Percentiles rank a stretch among this genome's conserved stretches.
Conservation (phyloP, 2,329 filamentous ascomycete genomes). For the Lachnellula subtilissima region DNA sequence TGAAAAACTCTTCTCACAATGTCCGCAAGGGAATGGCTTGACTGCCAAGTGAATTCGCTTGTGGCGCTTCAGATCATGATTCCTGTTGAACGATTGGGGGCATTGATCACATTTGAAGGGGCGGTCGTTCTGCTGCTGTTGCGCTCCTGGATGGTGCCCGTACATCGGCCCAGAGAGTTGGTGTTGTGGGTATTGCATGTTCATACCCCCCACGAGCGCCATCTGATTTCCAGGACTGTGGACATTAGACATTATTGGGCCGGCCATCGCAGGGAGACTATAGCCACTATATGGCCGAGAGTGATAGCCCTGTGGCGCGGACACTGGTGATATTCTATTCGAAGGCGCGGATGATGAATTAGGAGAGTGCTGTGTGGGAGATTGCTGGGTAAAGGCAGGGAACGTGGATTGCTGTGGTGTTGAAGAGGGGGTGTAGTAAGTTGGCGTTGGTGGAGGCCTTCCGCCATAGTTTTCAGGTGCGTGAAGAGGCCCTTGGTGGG, state of each 20-base stretch:
- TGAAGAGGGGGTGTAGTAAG: slow-evolving; percentile 51
- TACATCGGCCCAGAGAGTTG: slow-evolving; percentile 50
- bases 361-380: slow-evolving; percentile 43
- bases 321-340: slow-evolving; percentile 37
- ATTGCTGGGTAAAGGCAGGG: slow-evolving; percentile 44
- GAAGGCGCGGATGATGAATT: slow-evolving; percentile 35
- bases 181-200: slow-evolving; percentile 50
- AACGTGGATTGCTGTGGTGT: slow-evolving; percentile 44
- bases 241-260: slow-evolving; percentile 73
- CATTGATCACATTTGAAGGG: slow-evolving; percentile 95
- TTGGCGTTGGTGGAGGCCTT: slow-evolving; percentile 52
- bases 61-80: slow-evolving; percentile 93
- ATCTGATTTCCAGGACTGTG: slow-evolving; percentile 69
- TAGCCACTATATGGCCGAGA: slow-evolving; percentile 45
- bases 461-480: slow-evolving; percentile 52
- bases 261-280: slow-evolving; percentile 56
- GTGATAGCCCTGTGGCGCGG: slow-evolving; percentile 48
- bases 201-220: slow-evolving; percentile 55
- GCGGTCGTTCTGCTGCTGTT: slow-evolving; percentile 63
- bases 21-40: slow-evolving; percentile 88
- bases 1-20: slow-evolving; percentile 95
- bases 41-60: slow-evolving; percentile 92
- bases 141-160: slow-evolving; percentile 46
- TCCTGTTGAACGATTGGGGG: slow-evolving; percentile 88
- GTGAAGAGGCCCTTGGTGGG: slow-evolving; percentile 50